Percentiles rank a stretch among this genome's conserved stretches.
Conservation (phyloP, 805 yeast genomes). For the Sporopachydermia lactativora region DNA sequence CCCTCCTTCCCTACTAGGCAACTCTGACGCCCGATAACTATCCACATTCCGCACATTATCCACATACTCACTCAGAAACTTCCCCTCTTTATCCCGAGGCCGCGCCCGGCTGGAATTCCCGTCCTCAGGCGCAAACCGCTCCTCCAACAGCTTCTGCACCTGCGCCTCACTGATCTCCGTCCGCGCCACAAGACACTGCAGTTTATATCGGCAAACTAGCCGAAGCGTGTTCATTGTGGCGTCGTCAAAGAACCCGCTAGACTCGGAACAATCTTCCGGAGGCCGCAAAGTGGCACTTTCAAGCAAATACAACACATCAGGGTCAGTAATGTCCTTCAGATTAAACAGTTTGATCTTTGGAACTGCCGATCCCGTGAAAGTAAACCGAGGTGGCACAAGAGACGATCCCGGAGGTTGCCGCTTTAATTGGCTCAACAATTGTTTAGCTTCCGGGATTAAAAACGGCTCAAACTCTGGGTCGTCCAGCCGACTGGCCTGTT, state of each 20-base stretch:
- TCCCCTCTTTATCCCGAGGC: not conserved
- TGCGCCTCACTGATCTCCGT: not conserved
- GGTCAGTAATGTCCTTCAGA: conserved; percentile 63
- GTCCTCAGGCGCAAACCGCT: not conserved
- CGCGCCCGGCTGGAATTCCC: not conserved
- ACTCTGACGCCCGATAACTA: too few relatives aligned
- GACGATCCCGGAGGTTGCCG: not conserved
- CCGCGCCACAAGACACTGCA: not conserved
- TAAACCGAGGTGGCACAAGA: not conserved
- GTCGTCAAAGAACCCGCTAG: conserved; percentile 1
- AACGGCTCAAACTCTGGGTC: conserved; percentile 4
- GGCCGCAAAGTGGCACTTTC: conserved; percentile 7
- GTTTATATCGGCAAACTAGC: not conserved
- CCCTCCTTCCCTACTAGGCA: too few relatives aligned
- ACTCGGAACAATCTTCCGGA: not conserved
- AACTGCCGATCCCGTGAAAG: not conserved
- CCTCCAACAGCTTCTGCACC: conserved; percentile 1
- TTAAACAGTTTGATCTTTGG: conserved; percentile 38
- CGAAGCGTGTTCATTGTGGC: not conserved
- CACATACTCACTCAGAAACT: not conserved
- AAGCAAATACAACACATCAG: conserved; percentile 36
- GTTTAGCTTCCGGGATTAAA: not conserved
- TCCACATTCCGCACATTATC: not conserved
- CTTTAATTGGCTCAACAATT: not conserved
- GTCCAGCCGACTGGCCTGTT: conserved; percentile 16